Base-by-base conservation (phyloP, 495 filamentous ascomycete species). In the Neurospora terricola region DNA sequence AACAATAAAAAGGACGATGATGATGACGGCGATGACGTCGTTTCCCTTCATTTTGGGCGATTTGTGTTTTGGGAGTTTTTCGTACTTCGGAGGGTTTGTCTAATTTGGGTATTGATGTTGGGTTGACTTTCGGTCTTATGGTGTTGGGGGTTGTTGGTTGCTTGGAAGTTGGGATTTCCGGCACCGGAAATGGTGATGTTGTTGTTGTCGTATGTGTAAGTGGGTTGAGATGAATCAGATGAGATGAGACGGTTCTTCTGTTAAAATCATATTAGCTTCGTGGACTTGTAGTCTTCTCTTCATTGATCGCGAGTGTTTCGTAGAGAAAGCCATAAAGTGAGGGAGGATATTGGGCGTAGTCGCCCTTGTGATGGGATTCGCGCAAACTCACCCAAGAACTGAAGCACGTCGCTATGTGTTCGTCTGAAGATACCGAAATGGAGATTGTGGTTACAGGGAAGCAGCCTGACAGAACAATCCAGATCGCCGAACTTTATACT, bases 1-100 rank as follows among this genome's bases (percentile, higher is more conserved):
- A 66, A 93, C 79, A 80, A 93, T 80, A 82, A 93, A 93, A 74
- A 94, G 87, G 48, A 93, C 76, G 82, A 94, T 93, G 82, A 94
- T 90, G 82, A 94, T 94, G 80, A 94, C 87, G 39, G 91, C 92
- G 81, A 94, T 92, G 79, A 90, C 87, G 83, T 92, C 87, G 88
- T 94, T 94, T 84, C 89, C 82, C 81, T 92, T 83, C 75, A 90
- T 86, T 84, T 84, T 90, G 70, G 71, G 73, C 69, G 77, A 76
- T 69, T 23, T 30, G 27, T 21, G 14, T 66, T 73, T 68, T 12
- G 38, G 18, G 18, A 9, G 10, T 36, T 9, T 0, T 39, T 11
- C n/a, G n/a, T n/a, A n/a, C n/a, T n/a, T 38, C 43, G 21, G n/a
- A n/a, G n/a, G 66, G 43, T 72, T 21, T 37, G n/a, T 5, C 12